phyloP scores from a whole-genome alignment of 306 rosid species.

The Quercus suber region DNA sequence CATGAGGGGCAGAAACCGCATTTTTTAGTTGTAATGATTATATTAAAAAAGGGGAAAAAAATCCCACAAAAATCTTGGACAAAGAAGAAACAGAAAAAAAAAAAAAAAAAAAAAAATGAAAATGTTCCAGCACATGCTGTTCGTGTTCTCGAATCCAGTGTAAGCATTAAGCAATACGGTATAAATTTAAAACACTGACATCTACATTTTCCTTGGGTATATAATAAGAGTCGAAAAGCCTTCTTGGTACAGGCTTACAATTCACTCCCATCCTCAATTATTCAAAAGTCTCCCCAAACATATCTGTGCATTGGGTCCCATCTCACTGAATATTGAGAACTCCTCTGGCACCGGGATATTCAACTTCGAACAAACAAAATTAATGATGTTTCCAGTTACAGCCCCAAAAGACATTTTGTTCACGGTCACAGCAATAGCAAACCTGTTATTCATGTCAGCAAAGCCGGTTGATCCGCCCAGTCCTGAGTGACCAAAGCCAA shows the following conservation, averaged over 20 bases:
- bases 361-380: constrained; percentile 30
- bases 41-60: too few species aligned
- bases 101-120: too few species aligned
- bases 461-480: constrained; percentile 95
- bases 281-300: constrained; percentile 49
- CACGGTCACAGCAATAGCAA: constrained; percentile 79
- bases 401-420: constrained; percentile 87
- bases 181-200: neutral
- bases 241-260: neutral
- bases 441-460: constrained; percentile 60
- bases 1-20: neutral
- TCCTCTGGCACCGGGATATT: constrained; percentile 79
- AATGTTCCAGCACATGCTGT: neutral
- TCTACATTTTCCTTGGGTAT: neutral
- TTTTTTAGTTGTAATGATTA: too few species aligned
- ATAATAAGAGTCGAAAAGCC: neutral
- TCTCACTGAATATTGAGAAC: constrained; percentile 32
- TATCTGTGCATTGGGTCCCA: constrained; percentile 24
- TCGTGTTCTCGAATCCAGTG: neutral
- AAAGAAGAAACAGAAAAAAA: too few species aligned
- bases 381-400: constrained; percentile 55
- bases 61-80: too few species aligned
- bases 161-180: neutral
- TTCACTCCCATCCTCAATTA: constrained; percentile 46
- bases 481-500: constrained; percentile 91